Percentiles rank a stretch among this genome's conserved stretches.
phyloP scores from a whole-genome alignment of 805 yeast genomes.

The Suhomyces sp. region DNA sequence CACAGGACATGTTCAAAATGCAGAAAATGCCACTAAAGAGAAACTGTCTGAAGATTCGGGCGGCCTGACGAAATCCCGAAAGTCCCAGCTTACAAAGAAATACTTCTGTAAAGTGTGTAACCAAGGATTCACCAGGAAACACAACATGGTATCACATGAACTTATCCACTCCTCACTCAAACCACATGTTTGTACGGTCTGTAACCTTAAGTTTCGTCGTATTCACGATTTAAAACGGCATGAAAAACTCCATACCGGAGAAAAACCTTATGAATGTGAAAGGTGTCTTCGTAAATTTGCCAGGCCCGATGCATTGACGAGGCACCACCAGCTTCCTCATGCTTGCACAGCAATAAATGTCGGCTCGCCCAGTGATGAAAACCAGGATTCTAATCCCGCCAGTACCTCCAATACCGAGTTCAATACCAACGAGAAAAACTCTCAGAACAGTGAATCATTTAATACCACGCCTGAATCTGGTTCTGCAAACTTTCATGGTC shows the following conservation, averaged over 20 bases:
- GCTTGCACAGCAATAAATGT: constrained; percentile 25
- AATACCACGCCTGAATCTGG: not conserved
- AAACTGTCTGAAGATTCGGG: not conserved
- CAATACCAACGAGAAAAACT: not conserved
- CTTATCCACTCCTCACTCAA: constrained; percentile 63
- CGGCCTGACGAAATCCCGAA: not conserved
- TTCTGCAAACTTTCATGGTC: not conserved
- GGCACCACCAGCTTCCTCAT: constrained; percentile 54
- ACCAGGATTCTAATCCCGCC: not conserved
- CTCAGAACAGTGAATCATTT: not conserved
- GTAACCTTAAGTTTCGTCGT: constrained; percentile 63
- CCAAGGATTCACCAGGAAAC: constrained; percentile 67
- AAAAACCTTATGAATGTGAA: constrained; percentile 60
- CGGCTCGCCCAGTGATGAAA: not conserved
- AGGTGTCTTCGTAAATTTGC: constrained; percentile 66
- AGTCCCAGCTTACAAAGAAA: constrained; percentile 18
- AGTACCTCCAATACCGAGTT: not conserved
- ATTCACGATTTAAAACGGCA: constrained; percentile 77
- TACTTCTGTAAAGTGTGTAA: constrained; percentile 58
- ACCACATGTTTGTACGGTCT: constrained; percentile 61
- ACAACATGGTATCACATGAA: constrained; percentile 70
- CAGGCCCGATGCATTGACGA: constrained; percentile 68
- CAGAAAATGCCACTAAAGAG: not conserved
- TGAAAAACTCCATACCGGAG: constrained; percentile 72
- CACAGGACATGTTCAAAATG: not conserved